Conservation (phyloP, 495 filamentous ascomycete genomes). For the Lepraria neglecta region DNA sequence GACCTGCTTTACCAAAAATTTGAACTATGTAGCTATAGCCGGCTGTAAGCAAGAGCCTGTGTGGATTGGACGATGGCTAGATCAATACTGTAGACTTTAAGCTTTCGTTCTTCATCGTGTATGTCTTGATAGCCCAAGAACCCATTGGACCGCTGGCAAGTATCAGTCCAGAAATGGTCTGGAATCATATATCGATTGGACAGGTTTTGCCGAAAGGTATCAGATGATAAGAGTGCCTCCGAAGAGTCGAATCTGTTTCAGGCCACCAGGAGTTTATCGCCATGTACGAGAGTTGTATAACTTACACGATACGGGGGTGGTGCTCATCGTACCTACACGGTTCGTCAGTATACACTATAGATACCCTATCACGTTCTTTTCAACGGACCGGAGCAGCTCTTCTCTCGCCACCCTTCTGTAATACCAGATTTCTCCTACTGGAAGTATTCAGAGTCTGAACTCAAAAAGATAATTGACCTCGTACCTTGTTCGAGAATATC, state of each 20-base stretch:
- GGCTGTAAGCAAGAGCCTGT: neutral
- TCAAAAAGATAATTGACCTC: constrained; percentile 6
- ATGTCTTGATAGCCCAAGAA: constrained; percentile 5
- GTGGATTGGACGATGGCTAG: neutral
- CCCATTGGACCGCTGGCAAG: constrained; percentile 10
- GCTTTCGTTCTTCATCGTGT: constrained; percentile 2
- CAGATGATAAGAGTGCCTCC: neutral
- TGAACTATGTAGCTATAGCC: constrained; percentile 9
- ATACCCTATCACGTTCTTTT: neutral
- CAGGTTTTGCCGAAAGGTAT: neutral
- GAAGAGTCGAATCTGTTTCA: constrained; percentile 13
- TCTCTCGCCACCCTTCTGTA: constrained; percentile 17
- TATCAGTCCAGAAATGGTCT: neutral
- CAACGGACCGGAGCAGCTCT: constrained; percentile 12
- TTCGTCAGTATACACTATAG: neutral
- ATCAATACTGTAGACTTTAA: constrained; percentile 12
- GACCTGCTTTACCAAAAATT: constrained; percentile 5
- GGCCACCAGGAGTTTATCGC: constrained; percentile 34
- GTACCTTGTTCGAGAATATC: constrained; percentile 18
- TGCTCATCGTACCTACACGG: constrained; percentile 24
- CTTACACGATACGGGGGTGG: constrained; percentile 28
- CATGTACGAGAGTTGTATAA: constrained; percentile 34
- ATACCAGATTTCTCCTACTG: constrained; percentile 6
- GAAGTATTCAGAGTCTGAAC: constrained; percentile 11
- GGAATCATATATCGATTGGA: neutral